phyloP scores from a whole-genome alignment of 192 early-diverging fungal genomes.

The Funneliformis geosporum region DNA sequence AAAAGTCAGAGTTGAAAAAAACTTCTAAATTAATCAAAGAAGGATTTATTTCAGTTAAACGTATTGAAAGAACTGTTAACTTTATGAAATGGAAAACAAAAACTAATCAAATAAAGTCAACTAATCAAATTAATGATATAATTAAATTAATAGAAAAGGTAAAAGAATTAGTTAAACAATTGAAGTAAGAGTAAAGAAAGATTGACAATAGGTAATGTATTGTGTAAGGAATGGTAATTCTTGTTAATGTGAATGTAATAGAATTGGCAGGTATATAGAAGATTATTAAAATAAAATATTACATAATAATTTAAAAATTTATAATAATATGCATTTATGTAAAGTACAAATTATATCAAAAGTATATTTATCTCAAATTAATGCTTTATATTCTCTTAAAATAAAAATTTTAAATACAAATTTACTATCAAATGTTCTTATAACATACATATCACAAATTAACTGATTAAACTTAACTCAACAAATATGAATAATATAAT shows the following conservation, averaged over 20 bases:
- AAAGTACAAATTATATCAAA: background rate
- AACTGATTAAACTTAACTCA: background rate
- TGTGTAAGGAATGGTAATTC: background rate
- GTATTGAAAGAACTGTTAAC: background rate
- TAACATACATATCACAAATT: background rate
- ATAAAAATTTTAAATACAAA: background rate
- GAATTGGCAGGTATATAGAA: slow-evolving; percentile 5
- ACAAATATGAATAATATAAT: slow-evolving; percentile 2
- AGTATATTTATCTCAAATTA: background rate
- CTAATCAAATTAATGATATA: slow-evolving; percentile 4
- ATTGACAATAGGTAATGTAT: slow-evolving; percentile 15
- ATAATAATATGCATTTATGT: background rate
- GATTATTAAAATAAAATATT: background rate
- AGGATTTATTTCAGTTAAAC: background rate
- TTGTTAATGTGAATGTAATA: slow-evolving; percentile 1
- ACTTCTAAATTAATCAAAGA: background rate
- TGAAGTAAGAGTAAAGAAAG: background rate
- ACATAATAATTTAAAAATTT: slow-evolving; percentile 19
- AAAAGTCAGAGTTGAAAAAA: background rate
- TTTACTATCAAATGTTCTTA: background rate
- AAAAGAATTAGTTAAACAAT: background rate
- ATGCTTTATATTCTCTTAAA: background rate
- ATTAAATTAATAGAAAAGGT: slow-evolving; percentile 1
- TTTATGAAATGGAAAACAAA: background rate
- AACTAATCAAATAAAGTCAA: background rate